Base-by-base conservation (phyloP, 495 filamentous ascomycete species). In the Annulohypoxylon nitens region DNA sequence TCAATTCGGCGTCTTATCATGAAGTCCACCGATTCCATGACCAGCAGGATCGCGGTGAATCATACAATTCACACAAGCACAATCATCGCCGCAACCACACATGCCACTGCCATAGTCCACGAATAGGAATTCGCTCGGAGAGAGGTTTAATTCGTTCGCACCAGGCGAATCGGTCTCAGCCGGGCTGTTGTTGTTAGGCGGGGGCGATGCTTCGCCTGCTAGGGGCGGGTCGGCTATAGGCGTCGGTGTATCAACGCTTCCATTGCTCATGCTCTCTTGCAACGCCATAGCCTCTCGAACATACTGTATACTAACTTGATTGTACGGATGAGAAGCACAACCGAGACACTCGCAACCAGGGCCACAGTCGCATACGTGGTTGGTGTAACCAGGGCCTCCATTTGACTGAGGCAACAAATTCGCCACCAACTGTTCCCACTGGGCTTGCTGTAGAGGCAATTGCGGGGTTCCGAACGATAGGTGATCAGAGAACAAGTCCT, bases 261-360 rank as follows among this genome's bases (percentile, higher is more conserved):
- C 64, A 18, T 67, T 63, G 12, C 23, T 30, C 54, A 36, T 61
- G 25, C 64, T 26, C 45, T 76, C 62, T 2, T 75, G 70, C 34
- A 70, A 51, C 4, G 16, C 45, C 73, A 74, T 78, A 2, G 76
- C 77, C 8, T 82, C 81, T 10, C 80, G 78, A 37, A 93, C 88
- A 75, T 90, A 91, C 50, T 90, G 83, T 43, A 83, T 82, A n/a
- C 90, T 93, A n/a, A 88, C 86, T 20, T 87, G 81, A 75, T 94
- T 94, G 77, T 88, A 93, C 4, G 92, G 92, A 75, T 94, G 92
- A 41, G 86, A 83, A 23, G 87, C 79, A 74, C 92, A 94, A 20
- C 88, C 90, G 25, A 93, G 73, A 71, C 92, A 94, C 65, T 90
- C 81, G 72, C 92, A 94, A 0, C 83, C 82, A 55, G 90, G 83